Percentiles rank a stretch among this genome's conserved stretches.
These are phyloP conservation scores for Beauveria varroae DNA, from an alignment of 2,329 filamentous ascomycete species.

Conservation along the genomic window DNA sequence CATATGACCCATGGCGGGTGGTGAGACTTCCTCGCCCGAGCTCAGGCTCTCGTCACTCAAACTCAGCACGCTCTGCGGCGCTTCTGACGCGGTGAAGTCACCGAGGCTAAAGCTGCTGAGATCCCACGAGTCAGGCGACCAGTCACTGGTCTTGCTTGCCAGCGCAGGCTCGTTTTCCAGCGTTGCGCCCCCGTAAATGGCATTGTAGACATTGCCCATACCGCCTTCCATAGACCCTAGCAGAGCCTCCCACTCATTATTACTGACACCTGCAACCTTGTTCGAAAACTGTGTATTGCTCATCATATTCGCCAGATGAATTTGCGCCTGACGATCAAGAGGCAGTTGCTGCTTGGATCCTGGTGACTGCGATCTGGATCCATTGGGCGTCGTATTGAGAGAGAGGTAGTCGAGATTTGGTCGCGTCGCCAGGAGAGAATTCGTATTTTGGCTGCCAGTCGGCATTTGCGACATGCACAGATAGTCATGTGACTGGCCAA, in stretches of 20 bases:
- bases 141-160: conserved; percentile 34
- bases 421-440: conserved; percentile 22
- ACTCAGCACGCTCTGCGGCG: conserved; percentile 47
- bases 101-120: conserved; percentile 42
- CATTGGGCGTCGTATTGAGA: conserved; percentile 38
- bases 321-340: conserved; percentile 18
- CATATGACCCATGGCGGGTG: conserved; percentile 36
- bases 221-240: conserved; percentile 74
- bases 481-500: conserved; percentile 37
- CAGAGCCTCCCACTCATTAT: conserved; percentile 75
- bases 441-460: conserved; percentile 27
- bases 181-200: conserved; percentile 63
- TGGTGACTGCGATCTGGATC: conserved; percentile 43
- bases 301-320: conserved; percentile 19
- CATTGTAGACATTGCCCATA: conserved; percentile 75
- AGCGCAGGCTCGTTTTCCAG: conserved; percentile 39
- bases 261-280: conserved; percentile 42
- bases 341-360: conserved; percentile 25
- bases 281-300: conserved; percentile 12
- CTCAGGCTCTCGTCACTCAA: conserved; percentile 52
- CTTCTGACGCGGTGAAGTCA: conserved; percentile 34
- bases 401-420: conserved; percentile 54
- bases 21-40: conserved; percentile 43
- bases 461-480: conserved; percentile 38
- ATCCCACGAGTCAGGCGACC: conserved; percentile 53